phyloP scores from a whole-genome alignment of 75 land plant species.

The Picea sitchensis region DNA sequence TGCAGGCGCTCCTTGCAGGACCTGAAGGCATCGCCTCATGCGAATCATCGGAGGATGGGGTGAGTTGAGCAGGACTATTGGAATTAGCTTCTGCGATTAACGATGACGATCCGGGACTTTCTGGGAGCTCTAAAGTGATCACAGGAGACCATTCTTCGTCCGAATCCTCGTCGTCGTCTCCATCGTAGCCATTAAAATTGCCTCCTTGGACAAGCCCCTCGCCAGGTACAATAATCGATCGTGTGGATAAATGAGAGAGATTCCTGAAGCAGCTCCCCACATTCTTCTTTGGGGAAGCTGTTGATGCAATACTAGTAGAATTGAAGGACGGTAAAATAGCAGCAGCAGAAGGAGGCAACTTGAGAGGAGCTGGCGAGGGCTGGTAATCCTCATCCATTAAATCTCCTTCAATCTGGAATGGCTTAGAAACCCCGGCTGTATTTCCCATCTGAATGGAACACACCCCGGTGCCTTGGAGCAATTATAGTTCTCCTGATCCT shows the following conservation, averaged over 20 bases:
- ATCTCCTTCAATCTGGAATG: not conserved
- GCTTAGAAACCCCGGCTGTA: not conserved
- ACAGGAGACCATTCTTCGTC: not conserved
- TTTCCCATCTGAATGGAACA: constrained; percentile 2
- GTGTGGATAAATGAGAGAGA: too few relatives aligned
- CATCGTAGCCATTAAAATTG: not conserved
- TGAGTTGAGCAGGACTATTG: not conserved
- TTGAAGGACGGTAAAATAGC: too few relatives aligned
- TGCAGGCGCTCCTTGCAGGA: not conserved
- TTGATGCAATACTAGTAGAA: too few relatives aligned
- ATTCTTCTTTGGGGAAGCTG: too few relatives aligned
- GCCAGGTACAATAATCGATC: too few relatives aligned
- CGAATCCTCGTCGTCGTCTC: not conserved
- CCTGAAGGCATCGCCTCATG: not conserved
- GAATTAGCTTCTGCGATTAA: not conserved
- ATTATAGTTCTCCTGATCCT: too few relatives aligned
- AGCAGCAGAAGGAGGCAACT: not conserved
- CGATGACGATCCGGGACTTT: not conserved
- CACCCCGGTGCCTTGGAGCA: not conserved
- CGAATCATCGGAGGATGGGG: too few relatives aligned
- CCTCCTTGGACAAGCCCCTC: not conserved
- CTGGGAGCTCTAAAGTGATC: not conserved
- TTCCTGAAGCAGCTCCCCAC: too few relatives aligned
- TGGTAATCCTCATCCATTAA: not conserved
- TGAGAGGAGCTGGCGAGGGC: not conserved